Percentiles rank a stretch among this genome's conserved stretches.
Conservation (phyloP, 306 rosid species). For the Acacia crassicarpa region DNA sequence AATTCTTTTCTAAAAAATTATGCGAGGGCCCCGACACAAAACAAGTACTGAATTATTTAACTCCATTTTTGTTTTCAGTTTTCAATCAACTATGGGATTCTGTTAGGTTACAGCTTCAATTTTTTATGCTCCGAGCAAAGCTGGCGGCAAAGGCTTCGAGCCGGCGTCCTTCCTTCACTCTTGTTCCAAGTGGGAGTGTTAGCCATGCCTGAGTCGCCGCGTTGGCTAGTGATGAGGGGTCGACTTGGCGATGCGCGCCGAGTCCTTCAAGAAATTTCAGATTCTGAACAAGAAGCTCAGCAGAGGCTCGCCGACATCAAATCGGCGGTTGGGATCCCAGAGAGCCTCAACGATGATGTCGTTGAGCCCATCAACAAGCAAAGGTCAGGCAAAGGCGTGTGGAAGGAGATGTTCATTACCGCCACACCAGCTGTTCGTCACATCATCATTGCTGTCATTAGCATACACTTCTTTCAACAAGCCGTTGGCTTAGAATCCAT, state of each 20-base stretch:
- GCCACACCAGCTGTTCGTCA: no score
- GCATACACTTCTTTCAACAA: no score
- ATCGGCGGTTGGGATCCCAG: slow-evolving; percentile 68
- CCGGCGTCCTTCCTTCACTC: slow-evolving; percentile 59
- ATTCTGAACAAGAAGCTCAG: slow-evolving; percentile 57
- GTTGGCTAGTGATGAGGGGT: slow-evolving; percentile 86
- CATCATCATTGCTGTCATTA: no score
- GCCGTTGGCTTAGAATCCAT: no score
- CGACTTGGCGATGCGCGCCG: slow-evolving; percentile 63
- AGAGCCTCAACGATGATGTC: slow-evolving; percentile 52
- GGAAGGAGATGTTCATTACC: no score
- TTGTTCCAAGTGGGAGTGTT: slow-evolving; percentile 50
- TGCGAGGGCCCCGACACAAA: no score
- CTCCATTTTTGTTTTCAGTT: slow-evolving; percentile 35
- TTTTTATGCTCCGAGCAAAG: slow-evolving; percentile 60
- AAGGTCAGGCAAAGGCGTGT: no score
- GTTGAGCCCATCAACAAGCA: slow-evolving; percentile 13
- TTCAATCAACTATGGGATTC: slow-evolving; percentile 62
- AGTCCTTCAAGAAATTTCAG: slow-evolving; percentile 69
- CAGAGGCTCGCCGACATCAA: slow-evolving; percentile 66
- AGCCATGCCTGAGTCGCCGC: slow-evolving; percentile 86
- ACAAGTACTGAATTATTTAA: no score
- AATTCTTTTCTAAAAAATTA: no score
- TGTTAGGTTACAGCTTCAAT: slow-evolving; percentile 48
- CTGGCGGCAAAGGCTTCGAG: slow-evolving; percentile 85